These are phyloP conservation scores for Colletotrichum kahawae DNA, from an alignment of 2,329 filamentous ascomycete species.

Conservation along the genomic window DNA sequence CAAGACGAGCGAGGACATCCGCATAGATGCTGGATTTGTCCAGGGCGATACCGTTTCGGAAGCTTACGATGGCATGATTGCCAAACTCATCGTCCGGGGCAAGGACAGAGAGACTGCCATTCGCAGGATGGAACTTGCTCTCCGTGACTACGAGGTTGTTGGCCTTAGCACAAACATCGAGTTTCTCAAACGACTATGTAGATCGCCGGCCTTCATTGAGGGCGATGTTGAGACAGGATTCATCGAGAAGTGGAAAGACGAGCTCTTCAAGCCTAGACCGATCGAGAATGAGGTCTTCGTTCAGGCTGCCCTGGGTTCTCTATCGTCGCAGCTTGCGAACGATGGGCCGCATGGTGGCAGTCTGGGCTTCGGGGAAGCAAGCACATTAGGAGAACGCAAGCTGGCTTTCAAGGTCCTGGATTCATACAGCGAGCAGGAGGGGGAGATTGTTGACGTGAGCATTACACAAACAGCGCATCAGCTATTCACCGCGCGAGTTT, in stretches of 20 bases:
- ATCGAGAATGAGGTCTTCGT: constrained; percentile 77
- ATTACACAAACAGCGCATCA: constrained; percentile 53
- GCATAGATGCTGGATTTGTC: constrained; percentile 93
- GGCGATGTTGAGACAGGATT: constrained; percentile 96
- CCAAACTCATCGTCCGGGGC: constrained; percentile 92
- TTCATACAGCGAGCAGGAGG: constrained; percentile 65
- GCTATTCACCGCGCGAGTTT: constrained; percentile 52
- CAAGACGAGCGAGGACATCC: constrained; percentile 69
- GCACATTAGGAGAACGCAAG: constrained; percentile 46
- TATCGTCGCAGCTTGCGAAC: constrained; percentile 3
- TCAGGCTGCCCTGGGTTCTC: constrained; percentile 78
- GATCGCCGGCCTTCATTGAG: constrained; percentile 79
- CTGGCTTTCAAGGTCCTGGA: constrained; percentile 64
- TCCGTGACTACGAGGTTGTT: constrained; percentile 90
- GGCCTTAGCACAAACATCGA: constrained; percentile 96
- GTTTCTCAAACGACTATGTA: constrained; percentile 88
- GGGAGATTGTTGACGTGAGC: constrained; percentile 62
- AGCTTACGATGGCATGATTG: constrained; percentile 98
- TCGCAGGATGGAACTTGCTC: constrained; percentile 77
- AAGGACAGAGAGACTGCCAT: constrained; percentile 80
- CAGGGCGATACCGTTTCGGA: constrained; percentile 91
- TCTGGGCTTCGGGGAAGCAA: constrained; percentile 59
- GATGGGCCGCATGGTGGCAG: constrained; percentile 49
- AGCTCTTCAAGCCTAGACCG: constrained; percentile 71
- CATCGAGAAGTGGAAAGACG: constrained; percentile 84